Conservation (phyloP, 148 eudicot species). For the Polygonum maritimum region DNA sequence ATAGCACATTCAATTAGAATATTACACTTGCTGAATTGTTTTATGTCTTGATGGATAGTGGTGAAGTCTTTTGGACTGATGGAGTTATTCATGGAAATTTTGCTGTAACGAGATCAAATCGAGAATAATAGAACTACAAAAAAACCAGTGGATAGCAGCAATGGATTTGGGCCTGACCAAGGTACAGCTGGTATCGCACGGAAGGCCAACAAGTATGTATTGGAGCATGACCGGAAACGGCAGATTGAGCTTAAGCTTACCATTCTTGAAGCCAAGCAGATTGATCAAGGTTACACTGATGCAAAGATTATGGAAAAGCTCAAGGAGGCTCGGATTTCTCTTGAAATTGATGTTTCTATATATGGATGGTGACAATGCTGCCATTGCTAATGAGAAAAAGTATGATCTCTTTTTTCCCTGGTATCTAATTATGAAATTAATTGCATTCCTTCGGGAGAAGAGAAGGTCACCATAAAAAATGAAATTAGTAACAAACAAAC, state of each 20-base stretch:
- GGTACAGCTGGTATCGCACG: conserved; percentile 56
- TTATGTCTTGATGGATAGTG: too few species aligned
- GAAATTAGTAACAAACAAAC: not conserved
- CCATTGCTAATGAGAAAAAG: conserved; percentile 21
- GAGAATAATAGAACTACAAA: too few species aligned
- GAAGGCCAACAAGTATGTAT: conserved; percentile 60
- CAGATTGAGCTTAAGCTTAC: conserved; percentile 78
- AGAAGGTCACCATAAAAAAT: not conserved
- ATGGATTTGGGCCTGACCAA: conserved; percentile 50
- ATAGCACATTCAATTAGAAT: too few species aligned
- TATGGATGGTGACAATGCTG: conserved; percentile 19
- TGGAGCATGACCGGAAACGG: conserved; percentile 93
- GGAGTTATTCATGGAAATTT: too few species aligned
- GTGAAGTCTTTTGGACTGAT: too few species aligned
- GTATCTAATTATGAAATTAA: not conserved
- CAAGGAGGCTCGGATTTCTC: conserved; percentile 14
- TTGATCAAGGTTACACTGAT: conserved; percentile 72
- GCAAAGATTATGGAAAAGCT: conserved; percentile 45
- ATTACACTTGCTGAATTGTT: too few species aligned
- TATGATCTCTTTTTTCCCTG: not conserved
- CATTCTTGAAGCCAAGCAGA: conserved; percentile 60
- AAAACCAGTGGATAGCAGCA: too few species aligned
- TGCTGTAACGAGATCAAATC: too few species aligned
- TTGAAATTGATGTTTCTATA: conserved; percentile 43
- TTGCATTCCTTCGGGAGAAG: not conserved